phyloP scores from a whole-genome alignment of 2,329 filamentous ascomycete species.

The Bertia moriformis region DNA sequence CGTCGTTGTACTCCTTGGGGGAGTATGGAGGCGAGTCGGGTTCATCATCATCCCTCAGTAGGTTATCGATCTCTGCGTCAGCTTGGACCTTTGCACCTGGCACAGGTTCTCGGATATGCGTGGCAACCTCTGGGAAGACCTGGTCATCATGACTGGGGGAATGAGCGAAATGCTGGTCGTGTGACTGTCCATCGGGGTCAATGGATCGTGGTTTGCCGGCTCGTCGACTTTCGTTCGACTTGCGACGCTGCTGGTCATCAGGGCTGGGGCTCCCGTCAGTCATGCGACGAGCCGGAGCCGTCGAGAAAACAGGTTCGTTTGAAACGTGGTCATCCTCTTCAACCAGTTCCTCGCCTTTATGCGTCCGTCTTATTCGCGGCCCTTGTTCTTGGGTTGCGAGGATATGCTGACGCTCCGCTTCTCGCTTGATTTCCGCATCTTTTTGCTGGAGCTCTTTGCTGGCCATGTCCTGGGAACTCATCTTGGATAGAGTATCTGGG shows the following conservation, averaged over 20 bases:
- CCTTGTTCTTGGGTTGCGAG: constrained; percentile 55
- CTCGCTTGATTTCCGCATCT: constrained; percentile 62
- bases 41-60: constrained; percentile 65
- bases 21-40: constrained; percentile 66
- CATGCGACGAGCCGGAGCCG: constrained; percentile 18
- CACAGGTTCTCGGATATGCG: neutral
- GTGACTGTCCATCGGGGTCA: neutral
- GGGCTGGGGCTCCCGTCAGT: constrained; percentile 3
- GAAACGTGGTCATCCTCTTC: constrained; percentile 49
- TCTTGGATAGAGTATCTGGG: constrained; percentile 65
- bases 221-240: neutral
- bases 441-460: constrained; percentile 75
- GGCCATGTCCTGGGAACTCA: constrained; percentile 82
- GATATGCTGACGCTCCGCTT: constrained; percentile 71
- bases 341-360: constrained; percentile 87
- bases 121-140: constrained; percentile 27
- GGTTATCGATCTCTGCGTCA: constrained; percentile 78
- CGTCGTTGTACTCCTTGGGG: constrained; percentile 57
- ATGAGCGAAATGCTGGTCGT: neutral
- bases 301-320: constrained; percentile 17
- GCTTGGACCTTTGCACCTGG: constrained; percentile 16
- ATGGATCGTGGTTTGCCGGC: neutral
- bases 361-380: constrained; percentile 71
- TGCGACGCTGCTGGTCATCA: neutral
- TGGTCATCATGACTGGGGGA: constrained; percentile 31